Evolutionary conservation across 179 eudicot species (phyloP), one percentile per base, ranked within the genome.

Genomic region (Nepenthes alata): DNA sequence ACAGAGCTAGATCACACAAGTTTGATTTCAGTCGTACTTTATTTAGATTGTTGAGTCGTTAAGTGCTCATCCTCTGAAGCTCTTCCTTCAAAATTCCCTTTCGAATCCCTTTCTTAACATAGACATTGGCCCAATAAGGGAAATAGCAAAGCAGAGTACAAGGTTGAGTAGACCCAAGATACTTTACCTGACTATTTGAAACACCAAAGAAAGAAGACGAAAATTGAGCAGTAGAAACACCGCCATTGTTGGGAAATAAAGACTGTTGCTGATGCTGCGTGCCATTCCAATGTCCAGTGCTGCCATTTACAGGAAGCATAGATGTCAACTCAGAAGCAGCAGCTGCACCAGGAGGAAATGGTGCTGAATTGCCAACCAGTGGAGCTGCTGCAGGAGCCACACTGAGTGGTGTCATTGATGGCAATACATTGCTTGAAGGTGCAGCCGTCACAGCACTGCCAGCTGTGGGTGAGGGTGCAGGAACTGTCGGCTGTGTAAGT

Each of bases 401-500:
- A 69, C 35, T 64, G 59, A 70, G 38, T 47, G 83, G 70, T 55
- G 58, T 12, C 55, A 52, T 15, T n/a, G 76, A 70, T 37, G 77
- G 34, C 50, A 80, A 63, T 53, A 55, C 35, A 60, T 61, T 77
- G 59, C 68, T 78, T 64, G 68, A 56, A 64, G 80, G 73, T 14
- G 72, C 54, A 59, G 70, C 48, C n/a, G 77, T 63, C 41, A 49
- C 64, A 48, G 45, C 5, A 50, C 68, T 39, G 14, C 74, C 69
- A 59, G 47, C 34, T 41, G 39, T 61, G 60, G 81, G 66, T 69
- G 79, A 76, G 45, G 66, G 53, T 39, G 57, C 64, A 35, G 94
- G 85, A 72, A 77, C 79, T 7, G 88, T 77, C 71, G 85, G 74
- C 59, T 74, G 82, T 15, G 83, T 70, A 53, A 89, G 75, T 10